phyloP scores from a whole-genome alignment of 768 basidiomycete genomes.

The Cantharellus anzutake region DNA sequence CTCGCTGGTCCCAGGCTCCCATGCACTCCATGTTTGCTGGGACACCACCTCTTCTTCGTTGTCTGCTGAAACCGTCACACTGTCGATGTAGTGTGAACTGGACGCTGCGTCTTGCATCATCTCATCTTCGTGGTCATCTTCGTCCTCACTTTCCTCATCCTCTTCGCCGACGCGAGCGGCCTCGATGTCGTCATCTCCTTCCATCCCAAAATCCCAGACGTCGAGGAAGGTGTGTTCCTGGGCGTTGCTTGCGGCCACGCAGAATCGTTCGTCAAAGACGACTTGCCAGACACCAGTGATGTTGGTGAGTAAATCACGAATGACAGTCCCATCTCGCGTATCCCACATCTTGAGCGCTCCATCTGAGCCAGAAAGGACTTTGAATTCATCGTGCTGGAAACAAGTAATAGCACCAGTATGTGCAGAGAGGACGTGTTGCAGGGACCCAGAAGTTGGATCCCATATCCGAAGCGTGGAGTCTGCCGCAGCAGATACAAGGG shows the following conservation, averaged over 20 bases:
- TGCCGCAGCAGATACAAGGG: slow-evolving; percentile 89
- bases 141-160: slow-evolving; percentile 11
- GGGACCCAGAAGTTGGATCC: slow-evolving; percentile 71
- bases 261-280: slow-evolving; percentile 83
- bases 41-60: background rate
- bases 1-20: no score
- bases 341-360: slow-evolving; percentile 99
- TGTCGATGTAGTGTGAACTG: background rate
- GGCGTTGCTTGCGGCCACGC: slow-evolving; percentile 82
- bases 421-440: slow-evolving; percentile 65
- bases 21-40: background rate
- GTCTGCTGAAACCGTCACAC: background rate
- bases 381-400: slow-evolving; percentile 97
- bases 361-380: slow-evolving; percentile 87
- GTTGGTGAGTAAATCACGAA: slow-evolving; percentile 75
- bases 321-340: slow-evolving; percentile 64
- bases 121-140: slow-evolving; percentile 2
- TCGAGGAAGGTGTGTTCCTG: slow-evolving; percentile 61
- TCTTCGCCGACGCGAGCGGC: background rate
- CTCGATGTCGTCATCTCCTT: slow-evolving; percentile 14
- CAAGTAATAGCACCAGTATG: slow-evolving; percentile 98
- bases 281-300: slow-evolving; percentile 98
- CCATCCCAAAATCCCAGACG: slow-evolving; percentile 20
- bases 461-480: slow-evolving; percentile 90
- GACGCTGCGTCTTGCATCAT: background rate